Evolutionary conservation across 2,329 filamentous ascomycete species (phyloP).

Genomic region (Clonostachys sp.): DNA sequence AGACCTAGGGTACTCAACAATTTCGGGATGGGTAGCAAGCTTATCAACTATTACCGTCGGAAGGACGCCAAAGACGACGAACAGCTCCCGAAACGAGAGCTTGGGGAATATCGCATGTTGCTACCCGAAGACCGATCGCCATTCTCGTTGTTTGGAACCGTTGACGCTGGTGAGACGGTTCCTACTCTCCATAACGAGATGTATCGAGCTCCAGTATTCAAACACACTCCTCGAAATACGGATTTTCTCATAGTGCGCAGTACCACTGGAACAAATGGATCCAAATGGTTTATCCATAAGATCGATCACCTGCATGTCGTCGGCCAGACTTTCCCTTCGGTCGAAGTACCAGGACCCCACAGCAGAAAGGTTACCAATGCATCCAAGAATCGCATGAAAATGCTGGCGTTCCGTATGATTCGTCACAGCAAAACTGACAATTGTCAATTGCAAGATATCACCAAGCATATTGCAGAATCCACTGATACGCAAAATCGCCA

Average conservation of each 20-base stretch:
- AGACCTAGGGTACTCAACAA: conserved; percentile 88
- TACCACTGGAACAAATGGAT: conserved; percentile 73
- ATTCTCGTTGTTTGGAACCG: conserved; percentile 90
- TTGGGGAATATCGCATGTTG: conserved; percentile 85
- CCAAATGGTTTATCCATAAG: conserved; percentile 77
- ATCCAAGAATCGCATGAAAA: conserved; percentile 94
- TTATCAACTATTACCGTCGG: conserved; percentile 96
- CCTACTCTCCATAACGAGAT: conserved; percentile 92
- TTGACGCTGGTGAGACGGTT: conserved; percentile 85
- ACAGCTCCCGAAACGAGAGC: conserved; percentile 70
- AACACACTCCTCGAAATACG: conserved; percentile 69
- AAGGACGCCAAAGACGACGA: conserved; percentile 70
- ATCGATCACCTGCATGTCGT: conserved; percentile 90
- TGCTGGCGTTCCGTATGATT: conserved; percentile 88
- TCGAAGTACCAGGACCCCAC: conserved; percentile 90
- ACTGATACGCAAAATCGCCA: conserved; percentile 94
- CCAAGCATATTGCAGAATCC: conserved; percentile 85
- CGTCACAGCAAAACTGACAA: conserved; percentile 66
- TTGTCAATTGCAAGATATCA: conserved; percentile 78
- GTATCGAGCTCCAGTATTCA: conserved; percentile 92
- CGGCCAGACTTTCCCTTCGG: conserved; percentile 86
- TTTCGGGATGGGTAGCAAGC: conserved; percentile 92
- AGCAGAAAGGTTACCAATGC: conserved; percentile 94
- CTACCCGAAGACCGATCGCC: conserved; percentile 93
- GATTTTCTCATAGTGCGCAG: conserved; percentile 87